These are phyloP conservation scores for Ophiostoma quercus DNA, from an alignment of 2,329 filamentous ascomycete genomes.

Conservation along the genomic window DNA sequence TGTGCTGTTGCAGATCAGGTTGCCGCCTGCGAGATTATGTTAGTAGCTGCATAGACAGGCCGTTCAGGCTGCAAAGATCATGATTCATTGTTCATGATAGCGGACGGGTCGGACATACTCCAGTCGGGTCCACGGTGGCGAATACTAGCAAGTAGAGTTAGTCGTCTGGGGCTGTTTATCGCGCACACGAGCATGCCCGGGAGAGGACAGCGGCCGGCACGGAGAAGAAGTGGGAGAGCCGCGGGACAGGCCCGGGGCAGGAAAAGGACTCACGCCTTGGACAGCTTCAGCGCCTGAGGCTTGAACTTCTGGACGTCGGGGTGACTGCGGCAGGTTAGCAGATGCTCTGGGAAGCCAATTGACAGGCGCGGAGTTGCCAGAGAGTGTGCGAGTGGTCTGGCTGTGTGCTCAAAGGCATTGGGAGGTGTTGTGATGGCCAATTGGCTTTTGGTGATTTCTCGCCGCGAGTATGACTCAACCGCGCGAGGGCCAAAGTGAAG, in stretches of 20 bases:
- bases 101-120: conserved; percentile 52
- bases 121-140: conserved; percentile 97
- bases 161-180: background rate
- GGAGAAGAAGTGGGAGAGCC: background rate
- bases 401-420: background rate
- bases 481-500: conserved; percentile 28
- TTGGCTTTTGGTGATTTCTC: conserved; percentile 21
- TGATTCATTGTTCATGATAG: background rate
- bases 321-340: conserved; percentile 49
- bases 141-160: conserved; percentile 51
- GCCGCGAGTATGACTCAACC: conserved; percentile 26
- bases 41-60: conserved; percentile 22
- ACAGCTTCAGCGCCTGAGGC: conserved; percentile 84
- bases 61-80: background rate
- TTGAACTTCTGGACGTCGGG: conserved; percentile 96
- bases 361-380: background rate
- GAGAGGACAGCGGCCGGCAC: background rate
- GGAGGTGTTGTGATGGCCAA: background rate
- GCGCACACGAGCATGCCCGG: conserved; percentile 27
- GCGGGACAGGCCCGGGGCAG: background rate
- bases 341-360: conserved; percentile 12
- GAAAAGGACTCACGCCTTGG: conserved; percentile 70
- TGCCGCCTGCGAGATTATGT: conserved; percentile 60
- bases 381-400: background rate
- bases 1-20: conserved; percentile 81